Evolutionary conservation across 1,284 basidiomycete genomes (phyloP), one percentile per base, ranked within the genome.

Genomic region (Meripilus lineatus): DNA sequence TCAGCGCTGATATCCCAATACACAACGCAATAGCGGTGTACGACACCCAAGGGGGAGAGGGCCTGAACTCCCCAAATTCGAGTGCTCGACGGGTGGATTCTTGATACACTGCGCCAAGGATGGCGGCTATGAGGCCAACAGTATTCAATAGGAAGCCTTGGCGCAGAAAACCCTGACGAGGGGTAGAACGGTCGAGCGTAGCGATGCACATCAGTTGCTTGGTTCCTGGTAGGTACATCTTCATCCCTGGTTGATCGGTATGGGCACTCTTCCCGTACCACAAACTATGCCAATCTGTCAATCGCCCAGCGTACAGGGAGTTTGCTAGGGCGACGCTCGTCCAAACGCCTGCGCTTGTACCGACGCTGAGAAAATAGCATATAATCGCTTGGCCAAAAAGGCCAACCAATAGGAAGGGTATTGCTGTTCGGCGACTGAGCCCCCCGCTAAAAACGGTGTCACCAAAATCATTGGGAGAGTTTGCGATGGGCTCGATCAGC

Each of bases 331-430:
- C 56, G 18, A 60, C 56, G 28, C 46, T 50, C 5, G 56, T 58
- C 57, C 57, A 60, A 30, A 60, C 46, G 8, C 58, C 57, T 7
- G 58, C 58, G 17, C 53, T 48, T 5, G 58, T 58, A 41, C 54
- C 57, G 23, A 60, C 55, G 18, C 46, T 38, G 17, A 60, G 49
- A 38, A 58, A 58, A 37, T 60, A 60, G 47, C 58, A 60, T 11
- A 60, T 49, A 28, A 58, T 42, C n/a, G 50, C 44, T 47, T 60
- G 58, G 4, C 58, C 58, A 20, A 53, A 38, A 5, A 58, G 32
- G 20, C 58, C 55, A 20, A 52, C 52, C 4, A 61, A 28, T 25
- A 61, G 50, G 15, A 42, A 33, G 10, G 40, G 40, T 14, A 21
- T 32, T 4, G 40, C 28, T 14, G 40, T 11, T 5, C 28, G 17